A percentile compares a stretch with the other conserved stretches of the same genome.
Evolutionary conservation across 331 rosid species (phyloP).

Genomic region (Erythrophleum ivorense): DNA sequence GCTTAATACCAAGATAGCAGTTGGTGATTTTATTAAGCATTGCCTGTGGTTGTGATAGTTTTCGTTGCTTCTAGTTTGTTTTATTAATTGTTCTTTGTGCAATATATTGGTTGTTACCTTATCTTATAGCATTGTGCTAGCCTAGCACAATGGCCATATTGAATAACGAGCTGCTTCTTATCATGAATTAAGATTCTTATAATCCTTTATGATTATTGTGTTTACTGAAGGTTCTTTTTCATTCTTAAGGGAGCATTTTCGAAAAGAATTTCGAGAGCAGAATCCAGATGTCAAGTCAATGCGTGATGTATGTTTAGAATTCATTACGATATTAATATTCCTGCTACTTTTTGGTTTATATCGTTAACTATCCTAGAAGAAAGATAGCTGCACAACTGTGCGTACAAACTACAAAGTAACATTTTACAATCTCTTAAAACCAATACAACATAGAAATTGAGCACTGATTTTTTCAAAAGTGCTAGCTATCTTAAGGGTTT

Average conservation of each 20-base stretch:
- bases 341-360: conserved; percentile 29
- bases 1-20: too few relatives aligned
- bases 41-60: neutral
- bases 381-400: conserved; percentile 27
- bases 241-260: conserved; percentile 82
- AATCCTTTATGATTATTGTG: conserved; percentile 22
- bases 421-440: neutral
- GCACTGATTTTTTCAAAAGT: too few relatives aligned
- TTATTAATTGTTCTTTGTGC: neutral
- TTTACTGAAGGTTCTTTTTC: conserved; percentile 38
- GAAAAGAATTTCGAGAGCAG: conserved; percentile 80
- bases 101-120: conserved; percentile 9
- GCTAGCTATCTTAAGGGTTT: too few relatives aligned
- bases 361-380: neutral
- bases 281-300: conserved; percentile 88
- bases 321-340: conserved; percentile 23
- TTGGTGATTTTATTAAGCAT: neutral
- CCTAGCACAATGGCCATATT: conserved; percentile 28
- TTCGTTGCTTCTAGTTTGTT: neutral
- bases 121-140: neutral
- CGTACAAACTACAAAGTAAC: neutral
- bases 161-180: conserved; percentile 31
- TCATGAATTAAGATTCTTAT: conserved; percentile 24
- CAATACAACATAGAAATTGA: conserved; percentile 4
- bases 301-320: conserved; percentile 73